Conservation (phyloP, 192 early-diverging fungal genomes). For the Coemansia sp. region DNA sequence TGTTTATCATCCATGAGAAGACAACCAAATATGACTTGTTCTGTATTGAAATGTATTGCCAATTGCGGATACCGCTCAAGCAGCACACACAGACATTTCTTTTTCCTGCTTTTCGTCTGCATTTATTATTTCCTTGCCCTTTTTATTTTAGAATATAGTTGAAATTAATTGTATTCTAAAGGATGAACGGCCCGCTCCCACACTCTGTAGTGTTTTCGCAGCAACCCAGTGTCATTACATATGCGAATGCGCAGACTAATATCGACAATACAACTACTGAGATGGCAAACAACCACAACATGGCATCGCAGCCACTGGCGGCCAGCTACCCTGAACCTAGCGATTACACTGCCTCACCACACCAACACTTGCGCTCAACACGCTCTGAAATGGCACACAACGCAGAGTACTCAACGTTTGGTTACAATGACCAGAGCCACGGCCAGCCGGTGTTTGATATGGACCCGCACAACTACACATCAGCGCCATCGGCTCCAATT, state of each 20-base stretch:
- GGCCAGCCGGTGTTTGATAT: not conserved
- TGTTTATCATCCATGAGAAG: too few relatives aligned
- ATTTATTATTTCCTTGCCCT: not conserved
- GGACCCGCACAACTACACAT: not conserved
- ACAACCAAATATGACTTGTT: not conserved
- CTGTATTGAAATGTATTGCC: not conserved
- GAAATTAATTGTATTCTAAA: not conserved
- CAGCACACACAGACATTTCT: not conserved
- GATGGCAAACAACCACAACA: not conserved
- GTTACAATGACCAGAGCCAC: not conserved
- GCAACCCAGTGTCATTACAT: not conserved
- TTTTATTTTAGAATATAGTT: not conserved
- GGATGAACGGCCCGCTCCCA: constrained; percentile 2
- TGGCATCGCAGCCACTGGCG: not conserved
- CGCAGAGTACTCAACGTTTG: not conserved
- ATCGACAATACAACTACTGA: not conserved
- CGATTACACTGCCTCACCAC: not conserved
- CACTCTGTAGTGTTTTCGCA: not conserved
- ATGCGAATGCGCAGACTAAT: not conserved
- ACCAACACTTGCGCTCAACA: not conserved
- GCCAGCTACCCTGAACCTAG: not conserved
- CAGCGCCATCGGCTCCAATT: not conserved
- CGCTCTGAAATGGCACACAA: not conserved
- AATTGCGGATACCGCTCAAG: not conserved
- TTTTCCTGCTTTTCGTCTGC: not conserved